phyloP scores from a whole-genome alignment of 2,329 filamentous ascomycete species.

The Talaromyces atroroseus region DNA sequence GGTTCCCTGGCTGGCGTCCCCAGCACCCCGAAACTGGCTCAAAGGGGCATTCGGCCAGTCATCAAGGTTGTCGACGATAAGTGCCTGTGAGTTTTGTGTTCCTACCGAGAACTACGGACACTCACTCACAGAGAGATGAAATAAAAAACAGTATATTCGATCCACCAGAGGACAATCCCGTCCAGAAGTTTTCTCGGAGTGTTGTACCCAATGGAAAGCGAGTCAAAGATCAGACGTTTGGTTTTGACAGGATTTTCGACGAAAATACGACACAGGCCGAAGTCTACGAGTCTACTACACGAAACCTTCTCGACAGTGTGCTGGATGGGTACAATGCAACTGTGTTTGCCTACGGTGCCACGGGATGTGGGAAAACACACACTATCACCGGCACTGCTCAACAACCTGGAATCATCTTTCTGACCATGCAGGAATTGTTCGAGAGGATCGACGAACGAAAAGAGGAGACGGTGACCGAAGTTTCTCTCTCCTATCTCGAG shows the following conservation, averaged over 20 bases:
- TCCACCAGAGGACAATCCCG: conserved; percentile 87
- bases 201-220: conserved; percentile 80
- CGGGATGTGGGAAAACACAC: conserved; percentile 96
- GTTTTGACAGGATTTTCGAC: conserved; percentile 94
- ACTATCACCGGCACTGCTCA: conserved; percentile 90
- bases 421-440: conserved; percentile 98
- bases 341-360: conserved; percentile 96
- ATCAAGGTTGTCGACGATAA: conserved; percentile 96
- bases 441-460: conserved; percentile 86
- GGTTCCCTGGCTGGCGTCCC: conserved; percentile 86
- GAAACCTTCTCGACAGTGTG: conserved; percentile 84
- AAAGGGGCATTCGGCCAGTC: conserved; percentile 81
- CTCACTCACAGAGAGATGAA: conserved; percentile 9
- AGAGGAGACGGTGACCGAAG: conserved; percentile 80
- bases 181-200: conserved; percentile 79
- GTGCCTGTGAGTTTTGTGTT: conserved; percentile 66
- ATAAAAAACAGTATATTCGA: conserved; percentile 83
- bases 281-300: conserved; percentile 91
- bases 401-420: conserved; percentile 93
- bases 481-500: conserved; percentile 91
- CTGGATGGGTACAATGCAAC: conserved; percentile 98
- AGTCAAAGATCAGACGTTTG: conserved; percentile 96
- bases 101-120: background rate
- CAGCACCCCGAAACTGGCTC: conserved; percentile 68
- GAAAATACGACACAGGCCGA: conserved; percentile 88